Base-by-base conservation (phyloP, 345 rosid genomes). In the Cardamine occulta region DNA sequence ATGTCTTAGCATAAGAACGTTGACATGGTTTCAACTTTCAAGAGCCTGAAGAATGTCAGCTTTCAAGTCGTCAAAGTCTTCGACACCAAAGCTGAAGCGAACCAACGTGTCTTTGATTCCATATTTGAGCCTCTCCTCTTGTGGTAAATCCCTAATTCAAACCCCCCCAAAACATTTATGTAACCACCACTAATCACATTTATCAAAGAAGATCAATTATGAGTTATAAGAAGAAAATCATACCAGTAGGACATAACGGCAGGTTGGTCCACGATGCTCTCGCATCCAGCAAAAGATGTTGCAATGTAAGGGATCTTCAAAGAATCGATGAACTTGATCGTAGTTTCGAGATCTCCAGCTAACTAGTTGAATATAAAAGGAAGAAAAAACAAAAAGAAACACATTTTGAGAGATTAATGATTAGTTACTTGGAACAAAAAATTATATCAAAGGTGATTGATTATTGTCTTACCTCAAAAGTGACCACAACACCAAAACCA, bases 261-360 rank as follows among this genome's bases (percentile, higher is more conserved):
- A 14, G 93, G 98, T 87, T 87, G 98, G 70, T 88, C 97, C 61
- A 94, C 97, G 44, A 90, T 83, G 84, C 96, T 91, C 77, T 94
- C 98, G 61, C 95, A 88, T 29, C 97, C 96, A 66, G 96, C 96
- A 60, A 91, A 91, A n/a, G 97, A 91, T 63, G 97, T 86, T 35
- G 97, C 98, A 49, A 94, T 90, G 61, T 94, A 94, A 3, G 98
- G 97, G 23, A 94, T 94, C 78, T 86, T 91, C 77, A 91, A 55
- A 47, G 96, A 80, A 73, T 94, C 97, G 4, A 91, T 67, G 57
- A 94, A 91, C 79, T 82, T 90, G 28, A 64, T 78, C 65, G 97
- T 94, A 62, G 82, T 77, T 40, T 7, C 21, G 31, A 88, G 64
- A 74, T 90, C 98, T 80, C 97, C 98, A 81, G 14, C 44, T 11